Base-by-base conservation (phyloP, 1,139 yeast genomes). In the Petasospora fabianii region DNA sequence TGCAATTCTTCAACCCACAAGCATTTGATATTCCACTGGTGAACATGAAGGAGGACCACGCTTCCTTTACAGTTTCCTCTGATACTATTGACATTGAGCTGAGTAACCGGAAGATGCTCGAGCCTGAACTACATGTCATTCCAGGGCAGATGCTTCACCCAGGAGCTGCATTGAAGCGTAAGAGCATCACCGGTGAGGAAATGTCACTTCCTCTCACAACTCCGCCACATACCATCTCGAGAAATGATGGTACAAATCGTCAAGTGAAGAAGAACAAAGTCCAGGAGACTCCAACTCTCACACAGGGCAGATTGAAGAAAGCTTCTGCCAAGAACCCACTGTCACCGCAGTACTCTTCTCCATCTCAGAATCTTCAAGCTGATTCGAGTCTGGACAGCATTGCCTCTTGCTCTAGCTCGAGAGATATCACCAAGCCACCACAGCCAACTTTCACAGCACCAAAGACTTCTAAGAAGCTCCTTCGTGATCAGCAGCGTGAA, bases 321-420 rank as follows among this genome's bases (percentile, higher is more conserved):
- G 11, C 48, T 6, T 22, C 26, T 10, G 15, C 35, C n/a, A 41
- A 49, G 39, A 46, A 51, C 14, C 49, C 55, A 21, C 34, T 49
- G 12, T 53, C 56, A 1, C 58, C 56, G 22, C 56, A 44, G 31
- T 53, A 50, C 33, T 53, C 56, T 0, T 54, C 58, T 3, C 56
- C 58, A 17, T 37, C 51, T 4, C 40, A 36, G 17, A 27, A 5
- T 16, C 4, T 12, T n/a, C 24, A 6, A 16, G n/a, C 33, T 30
- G 32, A 31, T 20, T 12, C 34, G 39, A 24, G 35, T 38, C 3
- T 26, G 15, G 22, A n/a, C 4, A 12, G 27, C 13, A 27, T 19
- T 11, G 7, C 22, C 18, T 29, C 26, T 7, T 15, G 26, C 13
- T 18, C 36, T 16, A 9, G 10, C 24, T 9, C 24, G 15, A n/a